phyloP scores from a whole-genome alignment of 2,329 filamentous ascomycete genomes.

The Fusarium caatingaense region DNA sequence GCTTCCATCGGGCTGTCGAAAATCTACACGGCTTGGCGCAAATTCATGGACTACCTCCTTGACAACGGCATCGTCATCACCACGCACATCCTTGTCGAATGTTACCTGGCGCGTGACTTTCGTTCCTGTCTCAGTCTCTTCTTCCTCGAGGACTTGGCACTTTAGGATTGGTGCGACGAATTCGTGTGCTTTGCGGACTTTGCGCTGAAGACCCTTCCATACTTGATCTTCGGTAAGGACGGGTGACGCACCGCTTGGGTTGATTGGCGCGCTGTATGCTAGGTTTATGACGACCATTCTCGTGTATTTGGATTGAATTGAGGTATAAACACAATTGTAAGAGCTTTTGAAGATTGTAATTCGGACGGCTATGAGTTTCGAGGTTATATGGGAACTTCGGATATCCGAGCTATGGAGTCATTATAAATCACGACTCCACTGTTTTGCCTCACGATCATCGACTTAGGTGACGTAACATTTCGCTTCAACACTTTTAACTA shows the following conservation, averaged over 20 bases:
- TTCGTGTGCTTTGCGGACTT: conserved; percentile 51
- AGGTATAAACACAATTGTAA: no score
- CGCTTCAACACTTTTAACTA: neutral
- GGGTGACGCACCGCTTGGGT: conserved; percentile 48
- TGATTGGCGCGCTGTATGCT: conserved; percentile 52
- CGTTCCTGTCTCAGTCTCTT: conserved; percentile 17
- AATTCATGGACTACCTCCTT: conserved; percentile 49
- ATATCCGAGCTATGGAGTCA: neutral
- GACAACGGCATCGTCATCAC: conserved; percentile 29
- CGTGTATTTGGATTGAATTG: no score
- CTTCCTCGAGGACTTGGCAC: conserved; percentile 49
- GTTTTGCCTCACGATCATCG: neutral
- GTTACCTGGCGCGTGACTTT: conserved; percentile 47
- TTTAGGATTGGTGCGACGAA: conserved; percentile 53
- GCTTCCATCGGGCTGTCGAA: conserved; percentile 52
- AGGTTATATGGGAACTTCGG: neutral
- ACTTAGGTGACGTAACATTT: neutral
- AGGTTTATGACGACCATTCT: conserved; percentile 50
- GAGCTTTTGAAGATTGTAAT: neutral
- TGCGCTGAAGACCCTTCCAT: conserved; percentile 53
- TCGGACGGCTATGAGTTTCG: neutral
- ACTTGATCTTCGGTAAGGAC: conserved; percentile 48
- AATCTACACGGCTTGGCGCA: conserved; percentile 50
- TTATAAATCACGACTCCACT: conserved; percentile 12
- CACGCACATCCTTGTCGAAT: conserved; percentile 34